Base-by-base conservation (phyloP, 2,329 filamentous ascomycete species). In the Metarhizium rileyi region DNA sequence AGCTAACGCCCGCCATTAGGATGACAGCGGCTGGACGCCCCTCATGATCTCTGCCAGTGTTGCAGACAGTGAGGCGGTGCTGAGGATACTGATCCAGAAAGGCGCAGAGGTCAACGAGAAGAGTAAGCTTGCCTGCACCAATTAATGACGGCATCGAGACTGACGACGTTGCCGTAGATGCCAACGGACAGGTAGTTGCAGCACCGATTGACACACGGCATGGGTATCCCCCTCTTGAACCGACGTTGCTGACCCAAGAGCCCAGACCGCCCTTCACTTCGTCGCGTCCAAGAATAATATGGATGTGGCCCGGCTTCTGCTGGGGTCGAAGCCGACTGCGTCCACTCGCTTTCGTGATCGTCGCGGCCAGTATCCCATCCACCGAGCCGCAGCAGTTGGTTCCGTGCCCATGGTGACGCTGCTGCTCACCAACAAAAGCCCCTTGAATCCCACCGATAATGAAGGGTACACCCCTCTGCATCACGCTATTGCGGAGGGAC, bases 391-490 rank as follows among this genome's bases (percentile, higher is more conserved):
- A 0, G 91, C 93, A 3, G 81, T 90, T 3, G 94, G 94, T 6
- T 91, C 86, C 4, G 79, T 86, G n/a, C 90, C 91, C 5, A 89
- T 98, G 71, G 75, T 95, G 44, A 86, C 83, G 58, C 70, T 95
- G 35, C 71, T 98, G 14, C 70, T 96, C 16, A 80, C 87, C 59
- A 79, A 87, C 57, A 76, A 74, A 56, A 95, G 88, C 56, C 90
- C 91, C 0, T 63, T 97, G 23, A 88, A 95, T 66, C 83, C 89
- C 2, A 83, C 85, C 2, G 93, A 98, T 69, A 72, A 74, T 33
- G 82, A 89, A 57, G 91, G 91, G 1, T 83, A 87, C 64, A 97
- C 93, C 23, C 85, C 93, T 3, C 72, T 98, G 59, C 93, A 98
- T 68, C 93, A 98, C 63, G 83, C 87, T 12, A 70, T 90, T 56